Base-by-base conservation (phyloP, 169 alveolate species). In the Fabrea salina region DNA sequence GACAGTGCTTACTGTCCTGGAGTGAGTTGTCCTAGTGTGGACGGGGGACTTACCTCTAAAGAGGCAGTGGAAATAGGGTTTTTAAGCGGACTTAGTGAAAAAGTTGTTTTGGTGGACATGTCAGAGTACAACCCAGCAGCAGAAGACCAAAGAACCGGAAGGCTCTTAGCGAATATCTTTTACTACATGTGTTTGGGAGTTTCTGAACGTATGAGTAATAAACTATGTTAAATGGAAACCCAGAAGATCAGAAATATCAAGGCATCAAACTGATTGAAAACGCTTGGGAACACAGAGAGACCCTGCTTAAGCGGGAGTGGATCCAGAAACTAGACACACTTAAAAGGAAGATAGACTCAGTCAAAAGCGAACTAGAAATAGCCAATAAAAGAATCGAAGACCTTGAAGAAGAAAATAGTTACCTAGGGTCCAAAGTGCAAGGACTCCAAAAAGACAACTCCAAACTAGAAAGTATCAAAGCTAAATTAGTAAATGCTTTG, bases 81-180 rank as follows among this genome's bases (percentile, higher is more conserved):
- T 30, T 44, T 54, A 16, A 70, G 77, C 6, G 82, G 70, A 37
- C 39, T 13, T 22, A 40, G 50, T 19, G 54, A 43, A 8, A 82
- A 82, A 43, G 37, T 82, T 8, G 66, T 51, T n/a, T 44, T 82
- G 13, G 37, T 82, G 32, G 87, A 82, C 64, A 49, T 82, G 68
- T 74, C 83, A 57, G 87, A 82, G 50, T 82, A 74, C 41, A 82
- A 82, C 56, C 87, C 87, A 40, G 80, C 87, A n/a, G 80, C 75
- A 7, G 87, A 82, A 33, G 67, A 72, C 51, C 35, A 30, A 33
- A 32, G 86, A 41, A 72, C 86, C 4, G 82, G 82, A 27, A 71
- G 71, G 11, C 33, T 81, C 37, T 39, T 81, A 16, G 71, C 80
- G 11, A 64, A 59, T 58, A 41, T 80, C 41, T 56, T 78, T 56